Conservation (phyloP, 495 filamentous ascomycete species). For the Geoglossum glabrum region DNA sequence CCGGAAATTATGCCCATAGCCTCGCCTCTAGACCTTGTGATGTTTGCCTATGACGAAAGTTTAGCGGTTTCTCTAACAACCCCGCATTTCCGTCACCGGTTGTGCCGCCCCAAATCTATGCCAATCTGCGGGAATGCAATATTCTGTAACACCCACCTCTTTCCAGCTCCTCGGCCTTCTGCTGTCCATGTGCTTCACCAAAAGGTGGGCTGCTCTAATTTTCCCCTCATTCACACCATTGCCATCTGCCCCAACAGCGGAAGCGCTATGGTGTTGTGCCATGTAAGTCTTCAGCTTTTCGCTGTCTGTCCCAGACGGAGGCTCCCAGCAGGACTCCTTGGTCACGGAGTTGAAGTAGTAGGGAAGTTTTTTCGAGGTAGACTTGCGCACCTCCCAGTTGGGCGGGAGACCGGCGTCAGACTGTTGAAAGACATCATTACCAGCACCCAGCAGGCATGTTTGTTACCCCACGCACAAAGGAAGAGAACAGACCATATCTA, state of each 20-base stretch:
- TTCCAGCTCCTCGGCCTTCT: conserved; percentile 82
- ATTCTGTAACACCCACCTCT: conserved; percentile 27
- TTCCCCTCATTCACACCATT: conserved; percentile 43
- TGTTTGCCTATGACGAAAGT: conserved; percentile 31
- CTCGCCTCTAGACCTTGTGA: conserved; percentile 74
- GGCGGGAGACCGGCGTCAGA: conserved; percentile 60
- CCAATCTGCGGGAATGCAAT: background rate
- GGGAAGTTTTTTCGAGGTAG: conserved; percentile 89
- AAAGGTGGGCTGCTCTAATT: conserved; percentile 75
- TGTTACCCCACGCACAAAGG: background rate
- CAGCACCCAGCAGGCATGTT: no score
- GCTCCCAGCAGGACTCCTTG: conserved; percentile 85
- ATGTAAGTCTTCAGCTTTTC: conserved; percentile 87
- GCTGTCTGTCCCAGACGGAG: conserved; percentile 64
- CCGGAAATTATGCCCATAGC: conserved; percentile 54
- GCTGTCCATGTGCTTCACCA: conserved; percentile 82
- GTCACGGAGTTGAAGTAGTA: conserved; percentile 86
- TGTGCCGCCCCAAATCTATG: background rate
- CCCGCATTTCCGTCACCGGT: background rate
- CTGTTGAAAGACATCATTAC: background rate
- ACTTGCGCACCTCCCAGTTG: conserved; percentile 86
- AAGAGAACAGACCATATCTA: background rate
- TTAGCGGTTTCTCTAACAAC: background rate
- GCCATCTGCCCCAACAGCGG: conserved; percentile 27
- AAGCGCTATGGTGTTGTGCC: conserved; percentile 52